phyloP scores from a whole-genome alignment of 1,284 basidiomycete genomes.

The Ganoderma meredithae region DNA sequence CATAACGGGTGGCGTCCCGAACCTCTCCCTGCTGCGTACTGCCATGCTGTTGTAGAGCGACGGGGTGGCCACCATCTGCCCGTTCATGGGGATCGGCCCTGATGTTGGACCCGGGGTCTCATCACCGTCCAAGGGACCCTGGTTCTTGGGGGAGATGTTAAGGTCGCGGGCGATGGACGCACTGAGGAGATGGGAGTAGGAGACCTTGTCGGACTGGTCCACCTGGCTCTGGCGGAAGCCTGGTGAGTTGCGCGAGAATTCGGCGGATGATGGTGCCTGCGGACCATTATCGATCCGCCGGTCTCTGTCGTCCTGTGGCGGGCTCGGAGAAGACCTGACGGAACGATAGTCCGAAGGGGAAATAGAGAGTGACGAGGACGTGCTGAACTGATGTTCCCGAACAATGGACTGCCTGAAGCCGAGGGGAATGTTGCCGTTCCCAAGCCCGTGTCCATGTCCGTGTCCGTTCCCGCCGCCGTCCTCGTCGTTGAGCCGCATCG shows the following conservation, averaged over 20 bases:
- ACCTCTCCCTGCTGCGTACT: slow-evolving; percentile 37
- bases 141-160: slow-evolving; percentile 58
- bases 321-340: slow-evolving; percentile 73
- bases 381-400: slow-evolving; percentile 60
- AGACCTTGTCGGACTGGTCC: slow-evolving; percentile 52
- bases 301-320: slow-evolving; percentile 50
- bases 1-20: slow-evolving; percentile 50
- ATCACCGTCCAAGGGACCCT: slow-evolving; percentile 62
- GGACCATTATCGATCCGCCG: slow-evolving; percentile 34
- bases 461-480: slow-evolving; percentile 47
- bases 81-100: slow-evolving; percentile 34
- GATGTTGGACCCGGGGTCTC: slow-evolving; percentile 44
- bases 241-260: slow-evolving; percentile 54
- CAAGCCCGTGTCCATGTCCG: slow-evolving; percentile 21
- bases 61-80: slow-evolving; percentile 29
- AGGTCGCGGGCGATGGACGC: slow-evolving; percentile 49
- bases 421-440: slow-evolving; percentile 43
- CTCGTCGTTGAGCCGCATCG: slow-evolving; percentile 61
- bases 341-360: slow-evolving; percentile 73
- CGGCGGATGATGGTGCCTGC: slow-evolving; percentile 43
- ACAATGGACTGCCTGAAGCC: slow-evolving; percentile 55
- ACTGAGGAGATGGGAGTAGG: slow-evolving; percentile 46
- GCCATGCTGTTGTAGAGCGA: slow-evolving; percentile 37
- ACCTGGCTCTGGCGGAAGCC: slow-evolving; percentile 41
- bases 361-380: slow-evolving; percentile 59